These are phyloP conservation scores for Pseudomicrostroma phylloplanum DNA, from an alignment of 1,284 basidiomycete genomes.

Conservation along the genomic window DNA sequence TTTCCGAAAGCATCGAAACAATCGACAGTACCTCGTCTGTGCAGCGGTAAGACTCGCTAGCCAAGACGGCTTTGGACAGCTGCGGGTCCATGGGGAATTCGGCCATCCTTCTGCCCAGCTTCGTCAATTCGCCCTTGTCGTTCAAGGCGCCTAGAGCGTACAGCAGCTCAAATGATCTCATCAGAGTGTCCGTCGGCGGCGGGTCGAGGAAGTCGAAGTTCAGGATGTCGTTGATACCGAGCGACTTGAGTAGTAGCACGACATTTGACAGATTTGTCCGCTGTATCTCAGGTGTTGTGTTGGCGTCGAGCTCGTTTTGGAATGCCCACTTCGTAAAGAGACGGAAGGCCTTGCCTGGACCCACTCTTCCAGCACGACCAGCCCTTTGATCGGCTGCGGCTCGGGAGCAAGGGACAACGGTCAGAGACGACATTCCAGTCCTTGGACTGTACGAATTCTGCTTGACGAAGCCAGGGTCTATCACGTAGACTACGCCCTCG, in stretches of 20 bases:
- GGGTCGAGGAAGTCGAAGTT: conserved; percentile 63
- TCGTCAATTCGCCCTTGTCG: conserved; percentile 90
- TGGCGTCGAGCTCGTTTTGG: conserved; percentile 60
- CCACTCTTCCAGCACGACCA: conserved; percentile 92
- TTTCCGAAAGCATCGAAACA: conserved; percentile 94
- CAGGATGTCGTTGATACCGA: conserved; percentile 62
- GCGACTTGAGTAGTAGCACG: conserved; percentile 60
- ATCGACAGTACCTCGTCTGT: conserved; percentile 97
- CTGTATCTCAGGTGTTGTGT: conserved; percentile 61
- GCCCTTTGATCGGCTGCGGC: conserved; percentile 96
- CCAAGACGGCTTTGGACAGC: conserved; percentile 91
- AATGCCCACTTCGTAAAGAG: conserved; percentile 64
- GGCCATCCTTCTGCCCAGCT: conserved; percentile 91
- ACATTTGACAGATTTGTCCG: conserved; percentile 57
- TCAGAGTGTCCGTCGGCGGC: conserved; percentile 90
- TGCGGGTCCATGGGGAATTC: conserved; percentile 99
- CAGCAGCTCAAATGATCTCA: conserved; percentile 83
- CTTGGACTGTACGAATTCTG: conserved; percentile 50
- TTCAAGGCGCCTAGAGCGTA: conserved; percentile 95
- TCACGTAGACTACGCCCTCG: conserved; percentile 50
- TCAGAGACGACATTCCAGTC: conserved; percentile 46
- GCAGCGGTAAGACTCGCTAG: conserved; percentile 86
- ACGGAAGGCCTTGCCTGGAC: conserved; percentile 95
- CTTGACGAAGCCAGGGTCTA: conserved; percentile 50
- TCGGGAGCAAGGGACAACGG: conserved; percentile 66